Percentiles rank a stretch among this genome's conserved stretches.
Evolutionary conservation across 2,329 filamentous ascomycete genomes (phyloP).

Genomic region (Periconia sp.): DNA sequence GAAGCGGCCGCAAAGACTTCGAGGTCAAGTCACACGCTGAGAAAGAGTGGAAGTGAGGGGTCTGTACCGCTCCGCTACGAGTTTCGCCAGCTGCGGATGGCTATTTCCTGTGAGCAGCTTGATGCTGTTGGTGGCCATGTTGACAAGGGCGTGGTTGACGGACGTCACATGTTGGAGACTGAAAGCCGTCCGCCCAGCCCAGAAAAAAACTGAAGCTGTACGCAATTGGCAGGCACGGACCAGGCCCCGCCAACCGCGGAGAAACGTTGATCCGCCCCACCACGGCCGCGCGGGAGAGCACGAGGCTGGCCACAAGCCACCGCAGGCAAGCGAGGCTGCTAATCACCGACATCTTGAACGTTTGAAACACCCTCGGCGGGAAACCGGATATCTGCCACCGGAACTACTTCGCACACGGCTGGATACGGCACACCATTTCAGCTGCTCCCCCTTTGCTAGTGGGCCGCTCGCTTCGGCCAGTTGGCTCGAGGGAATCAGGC

Average conservation of each 20-base stretch:
- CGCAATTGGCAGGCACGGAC: conserved; percentile 18
- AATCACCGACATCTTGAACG: neutral
- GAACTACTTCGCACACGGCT: neutral
- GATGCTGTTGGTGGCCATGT: conserved; percentile 75
- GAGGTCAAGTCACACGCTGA: too few relatives aligned
- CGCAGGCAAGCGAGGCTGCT: neutral
- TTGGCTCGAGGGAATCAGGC: too few relatives aligned
- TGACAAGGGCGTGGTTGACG: conserved; percentile 1
- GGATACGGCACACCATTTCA: too few relatives aligned
- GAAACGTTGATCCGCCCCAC: conserved; percentile 21
- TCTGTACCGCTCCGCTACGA: conserved; percentile 71
- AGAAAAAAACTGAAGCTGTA: conserved; percentile 28
- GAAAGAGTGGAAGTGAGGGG: conserved; percentile 6
- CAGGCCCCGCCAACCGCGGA: conserved; percentile 18
- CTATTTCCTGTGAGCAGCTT: conserved; percentile 78
- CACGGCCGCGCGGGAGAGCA: neutral
- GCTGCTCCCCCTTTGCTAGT: too few relatives aligned
- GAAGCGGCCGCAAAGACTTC: too few relatives aligned
- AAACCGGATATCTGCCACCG: neutral
- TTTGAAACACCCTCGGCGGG: neutral
- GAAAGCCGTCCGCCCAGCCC: conserved; percentile 7
- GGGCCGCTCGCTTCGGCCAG: too few relatives aligned
- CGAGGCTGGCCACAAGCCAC: conserved; percentile 1
- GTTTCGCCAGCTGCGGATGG: conserved; percentile 73
- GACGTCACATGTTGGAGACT: conserved; percentile 22